A percentile compares a stretch with the other conserved stretches of the same genome.
phyloP scores from a whole-genome alignment of 2,329 filamentous ascomycete species.

The Phyllosticta citribraziliensis region DNA sequence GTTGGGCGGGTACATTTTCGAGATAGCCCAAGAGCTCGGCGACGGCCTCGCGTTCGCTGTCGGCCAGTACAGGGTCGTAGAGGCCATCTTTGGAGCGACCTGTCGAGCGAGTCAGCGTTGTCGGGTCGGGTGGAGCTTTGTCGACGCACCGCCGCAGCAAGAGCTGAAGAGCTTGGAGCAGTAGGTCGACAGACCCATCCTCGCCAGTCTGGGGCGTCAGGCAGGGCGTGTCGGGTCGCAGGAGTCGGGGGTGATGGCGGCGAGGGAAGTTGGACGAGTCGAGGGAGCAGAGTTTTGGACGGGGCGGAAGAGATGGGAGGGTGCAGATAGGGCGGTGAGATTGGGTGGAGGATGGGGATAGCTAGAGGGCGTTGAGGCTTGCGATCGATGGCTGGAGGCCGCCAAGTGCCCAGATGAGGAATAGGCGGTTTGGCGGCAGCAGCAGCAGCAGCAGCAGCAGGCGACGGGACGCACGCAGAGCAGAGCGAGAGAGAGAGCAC shows the following conservation, averaged over 20 bases:
- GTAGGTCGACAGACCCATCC: slow-evolving; percentile 28
- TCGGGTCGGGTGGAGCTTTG: slow-evolving; percentile 3
- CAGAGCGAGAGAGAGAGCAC: no score
- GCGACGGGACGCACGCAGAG: not conserved
- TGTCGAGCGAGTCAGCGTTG: slow-evolving; percentile 19
- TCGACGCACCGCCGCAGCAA: slow-evolving; percentile 29
- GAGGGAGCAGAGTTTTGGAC: not conserved
- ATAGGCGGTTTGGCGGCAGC: not conserved
- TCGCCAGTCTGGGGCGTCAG: slow-evolving; percentile 10
- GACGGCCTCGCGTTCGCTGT: slow-evolving; percentile 93
- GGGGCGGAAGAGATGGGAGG: not conserved
- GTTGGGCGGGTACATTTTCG: slow-evolving; percentile 65
- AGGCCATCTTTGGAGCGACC: slow-evolving; percentile 38
- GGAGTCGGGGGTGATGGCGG: slow-evolving; percentile 2
- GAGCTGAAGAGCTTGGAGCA: slow-evolving; percentile 27
- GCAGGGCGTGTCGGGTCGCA: slow-evolving; percentile 1
- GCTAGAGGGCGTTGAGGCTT: slow-evolving; percentile 7
- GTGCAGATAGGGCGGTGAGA: slow-evolving; percentile 7
- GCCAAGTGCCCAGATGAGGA: not conserved
- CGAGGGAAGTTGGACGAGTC: not conserved
- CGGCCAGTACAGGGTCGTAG: slow-evolving; percentile 61
- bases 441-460: not conserved
- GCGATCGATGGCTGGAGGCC: slow-evolving; percentile 9
- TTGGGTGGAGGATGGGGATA: slow-evolving; percentile 10
- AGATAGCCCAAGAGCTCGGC: slow-evolving; percentile 91